Evolutionary conservation across 1,284 basidiomycete species (phyloP).

Genomic region (Porphyrellus sp.): DNA sequence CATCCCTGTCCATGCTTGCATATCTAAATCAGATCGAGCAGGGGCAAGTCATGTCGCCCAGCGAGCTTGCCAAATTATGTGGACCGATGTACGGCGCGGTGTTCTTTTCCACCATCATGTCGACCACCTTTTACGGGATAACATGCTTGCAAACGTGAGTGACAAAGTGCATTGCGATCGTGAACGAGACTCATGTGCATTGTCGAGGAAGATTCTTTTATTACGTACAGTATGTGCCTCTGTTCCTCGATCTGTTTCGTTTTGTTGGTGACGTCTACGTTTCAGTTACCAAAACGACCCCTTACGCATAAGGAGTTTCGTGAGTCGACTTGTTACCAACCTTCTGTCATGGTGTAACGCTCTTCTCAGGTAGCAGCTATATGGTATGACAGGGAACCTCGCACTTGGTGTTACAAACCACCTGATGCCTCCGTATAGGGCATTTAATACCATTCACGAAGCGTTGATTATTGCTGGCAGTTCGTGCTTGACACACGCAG

Average conservation of each 20-base stretch:
- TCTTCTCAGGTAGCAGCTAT: conserved; percentile 7
- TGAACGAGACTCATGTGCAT: no score
- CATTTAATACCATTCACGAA: conserved; percentile 8
- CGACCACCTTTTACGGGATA: conserved; percentile 14
- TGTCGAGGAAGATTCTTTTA: no score
- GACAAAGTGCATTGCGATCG: no score
- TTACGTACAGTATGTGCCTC: no score
- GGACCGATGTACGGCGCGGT: not conserved
- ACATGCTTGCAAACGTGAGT: conserved; percentile 20
- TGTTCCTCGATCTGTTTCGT: no score
- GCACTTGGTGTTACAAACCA: not conserved
- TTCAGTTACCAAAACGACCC: no score
- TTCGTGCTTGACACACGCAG: not conserved
- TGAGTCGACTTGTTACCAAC: conserved; percentile 1
- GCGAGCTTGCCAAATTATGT: no score
- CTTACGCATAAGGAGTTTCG: conserved; percentile 11
- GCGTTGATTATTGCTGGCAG: conserved; percentile 7
- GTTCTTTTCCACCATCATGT: conserved; percentile 4
- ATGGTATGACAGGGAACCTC: conserved; percentile 5
- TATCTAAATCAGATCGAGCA: not conserved
- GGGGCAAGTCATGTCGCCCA: not conserved
- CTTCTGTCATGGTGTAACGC: not conserved
- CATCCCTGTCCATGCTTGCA: not conserved
- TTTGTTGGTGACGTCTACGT: no score
- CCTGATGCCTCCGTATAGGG: not conserved